Base-by-base conservation (phyloP, 805 yeast genomes). In the Priceomyces melissophilus region DNA sequence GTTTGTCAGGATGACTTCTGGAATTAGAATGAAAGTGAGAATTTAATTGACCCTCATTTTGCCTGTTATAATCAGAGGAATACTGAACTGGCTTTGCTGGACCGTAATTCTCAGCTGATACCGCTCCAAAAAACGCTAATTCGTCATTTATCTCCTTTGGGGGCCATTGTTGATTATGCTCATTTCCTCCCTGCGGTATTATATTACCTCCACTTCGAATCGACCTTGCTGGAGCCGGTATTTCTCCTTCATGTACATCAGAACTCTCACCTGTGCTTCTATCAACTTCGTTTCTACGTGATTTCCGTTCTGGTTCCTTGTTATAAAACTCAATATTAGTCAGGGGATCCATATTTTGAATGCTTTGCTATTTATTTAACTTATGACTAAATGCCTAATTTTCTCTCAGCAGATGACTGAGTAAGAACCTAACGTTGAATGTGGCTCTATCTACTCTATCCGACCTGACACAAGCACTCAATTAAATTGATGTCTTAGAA, bases 221-320 rank as follows among this genome's bases (percentile, higher is more conserved):
- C 87, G 82, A 82, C 49, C 87, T 63, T 7, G 87, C 85, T 1
- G 87, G 81, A 2, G 87, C 87, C 2, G 84, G 85, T 11, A 20
- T 8, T 20, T 20, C 25, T 20, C 25, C 25, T 20, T 20, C 25
- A 20, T 20, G 4, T 20, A 8, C 25, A 20, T 8, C 8, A 20
- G 25, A 20, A 8, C 25, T 8, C 25, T 20, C 25, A 20, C 25
- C 25, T 20, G 8, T 20, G 8, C 25, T 20, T 20, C 25, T 20
- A 20, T 20, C 25, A 20, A 20, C 25, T 20, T 20, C 25, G 25
- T 20, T 38, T 29, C 32, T 41, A 30, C 28, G 35, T 14, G 36
- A 38, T n/a, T 25, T 12, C 30, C 37, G 42, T 38, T 42, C 38
- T 29, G 33, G 16, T 14, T 15, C 27, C 9, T 34, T 30, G 28